Percentiles rank a stretch among this genome's conserved stretches.
Evolutionary conservation across 1,284 basidiomycete genomes (phyloP).

Genomic region (Cutaneotrichosporon cavernicola): DNA sequence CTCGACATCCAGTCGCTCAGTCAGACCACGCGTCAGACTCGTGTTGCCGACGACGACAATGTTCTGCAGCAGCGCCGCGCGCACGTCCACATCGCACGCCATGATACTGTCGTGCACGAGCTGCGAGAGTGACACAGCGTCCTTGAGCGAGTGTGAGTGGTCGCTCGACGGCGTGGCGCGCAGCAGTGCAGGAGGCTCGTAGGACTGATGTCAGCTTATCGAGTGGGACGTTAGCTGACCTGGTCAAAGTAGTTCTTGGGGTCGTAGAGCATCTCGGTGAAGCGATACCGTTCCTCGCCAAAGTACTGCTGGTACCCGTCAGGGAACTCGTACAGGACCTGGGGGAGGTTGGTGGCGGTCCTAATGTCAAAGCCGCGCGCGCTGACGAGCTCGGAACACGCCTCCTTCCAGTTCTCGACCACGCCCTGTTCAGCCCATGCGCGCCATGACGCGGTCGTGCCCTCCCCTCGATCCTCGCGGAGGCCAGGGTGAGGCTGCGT

Average conservation of each 20-base stretch:
- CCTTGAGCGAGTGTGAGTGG: conserved; percentile 62
- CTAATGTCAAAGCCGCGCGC: conserved; percentile 41
- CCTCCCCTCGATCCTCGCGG: conserved; percentile 69
- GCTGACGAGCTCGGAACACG: conserved; percentile 69
- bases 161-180: conserved; percentile 50
- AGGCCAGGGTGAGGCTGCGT: conserved; percentile 67
- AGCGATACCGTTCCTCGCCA: conserved; percentile 73
- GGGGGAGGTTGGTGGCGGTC: conserved; percentile 40
- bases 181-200: conserved; percentile 42
- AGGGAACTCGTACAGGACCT: conserved; percentile 80
- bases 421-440: conserved; percentile 79
- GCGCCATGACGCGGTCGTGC: conserved; percentile 75
- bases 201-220: conserved; percentile 21
- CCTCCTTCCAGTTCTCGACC: conserved; percentile 92
- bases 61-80: conserved; percentile 84
- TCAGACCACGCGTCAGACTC: conserved; percentile 79
- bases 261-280: conserved; percentile 87
- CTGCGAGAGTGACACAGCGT: conserved; percentile 63
- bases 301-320: conserved; percentile 88
- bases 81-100: conserved; percentile 86
- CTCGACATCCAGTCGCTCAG: conserved; percentile 80
- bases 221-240: conserved; percentile 2
- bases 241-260: conserved; percentile 69
- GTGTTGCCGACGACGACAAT: conserved; percentile 93
- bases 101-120: conserved; percentile 77